Evolutionary conservation across 2,329 filamentous ascomycete genomes (phyloP), one percentile per base, ranked within the genome.

Genomic region (Paraphaeosphaeria minitans): DNA sequence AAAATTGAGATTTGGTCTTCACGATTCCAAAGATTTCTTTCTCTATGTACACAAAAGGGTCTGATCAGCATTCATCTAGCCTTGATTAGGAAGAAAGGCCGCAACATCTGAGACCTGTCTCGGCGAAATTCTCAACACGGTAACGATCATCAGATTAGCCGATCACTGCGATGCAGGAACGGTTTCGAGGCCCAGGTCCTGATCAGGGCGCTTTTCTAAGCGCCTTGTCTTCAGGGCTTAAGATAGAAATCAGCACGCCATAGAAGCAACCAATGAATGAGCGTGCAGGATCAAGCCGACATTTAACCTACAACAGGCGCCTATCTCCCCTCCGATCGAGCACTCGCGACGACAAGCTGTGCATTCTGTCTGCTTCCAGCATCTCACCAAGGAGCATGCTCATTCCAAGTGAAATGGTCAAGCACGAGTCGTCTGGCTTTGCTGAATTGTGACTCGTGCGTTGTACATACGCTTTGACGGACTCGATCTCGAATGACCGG

Each of bases 1-100:
- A 47, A 47, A 47, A 47, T 47, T 47, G n/a, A 24, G 13, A 47
- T 47, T 47, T 47, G 6, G 22, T 47, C 29, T 47, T 47, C 29
- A 47, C 8, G 22, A 27, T 47, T 47, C 45, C 29, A 47, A 47
- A 47, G 24, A 47, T 47, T 24, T 47, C 21, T 24, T 24, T 47
- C 45, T 47, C 2, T 47, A 47, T 47, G n/a, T 47, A 29, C 22
- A n/a, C n/a, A 47, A 47, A 47, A n/a, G 22, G 45, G 45, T 47
- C 45, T 47, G 13, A 47, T 47, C 13, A 47, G 45, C 22, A 47
- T 29, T 29, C 29, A 47, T 47, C 45, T 47, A 47, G 22, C 45
- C 45, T 29, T 47, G 12, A 47, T 47, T 33, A 33, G 19, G 19
- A 43, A 43, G 19, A 43, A 22, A 43, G 12, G 19, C 13, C 19